These are phyloP conservation scores for Talaromyces adpressus DNA, from an alignment of 495 filamentous ascomycete genomes.

Conservation along the genomic window DNA sequence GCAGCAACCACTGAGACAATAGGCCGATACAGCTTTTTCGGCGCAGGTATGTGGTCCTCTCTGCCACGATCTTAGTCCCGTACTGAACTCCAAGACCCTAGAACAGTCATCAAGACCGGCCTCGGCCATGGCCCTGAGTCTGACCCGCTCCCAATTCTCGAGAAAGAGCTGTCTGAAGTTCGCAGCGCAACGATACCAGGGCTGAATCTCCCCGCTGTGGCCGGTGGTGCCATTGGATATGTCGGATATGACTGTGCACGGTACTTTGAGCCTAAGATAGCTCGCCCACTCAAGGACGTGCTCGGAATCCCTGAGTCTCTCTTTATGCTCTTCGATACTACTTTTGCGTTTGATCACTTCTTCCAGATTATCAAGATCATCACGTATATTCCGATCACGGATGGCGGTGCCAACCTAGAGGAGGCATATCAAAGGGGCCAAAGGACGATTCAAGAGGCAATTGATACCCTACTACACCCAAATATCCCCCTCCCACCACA, in stretches of 20 bases:
- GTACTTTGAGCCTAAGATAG: slow-evolving; percentile 95
- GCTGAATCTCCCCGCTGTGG: slow-evolving; percentile 72
- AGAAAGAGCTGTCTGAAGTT: slow-evolving; percentile 68
- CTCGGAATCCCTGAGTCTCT: slow-evolving; percentile 83
- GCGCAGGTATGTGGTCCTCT: slow-evolving; percentile 50
- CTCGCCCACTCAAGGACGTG: slow-evolving; percentile 77
- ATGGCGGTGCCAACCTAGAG: slow-evolving; percentile 42
- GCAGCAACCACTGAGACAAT: slow-evolving; percentile 86
- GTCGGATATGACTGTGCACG: slow-evolving; percentile 95
- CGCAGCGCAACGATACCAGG: slow-evolving; percentile 75
- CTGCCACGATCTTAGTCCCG: slow-evolving; percentile 8
- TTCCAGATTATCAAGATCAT: slow-evolving; percentile 87
- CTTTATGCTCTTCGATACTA: slow-evolving; percentile 97
- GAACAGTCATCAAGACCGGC: slow-evolving; percentile 81
- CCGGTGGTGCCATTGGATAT: slow-evolving; percentile 90
- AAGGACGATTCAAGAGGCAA: slow-evolving; percentile 53
- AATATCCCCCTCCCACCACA: slow-evolving; percentile 74
- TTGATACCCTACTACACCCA: slow-evolving; percentile 60
- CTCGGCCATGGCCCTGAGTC: slow-evolving; percentile 73
- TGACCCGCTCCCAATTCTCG: slow-evolving; percentile 76
- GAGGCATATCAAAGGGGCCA: slow-evolving; percentile 59
- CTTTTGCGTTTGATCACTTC: slow-evolving; percentile 92
- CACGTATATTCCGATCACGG: slow-evolving; percentile 63
- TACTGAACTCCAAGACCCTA: slow-evolving; percentile 49
- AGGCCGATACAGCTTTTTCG: slow-evolving; percentile 90